These are phyloP conservation scores for Pharus latifolius DNA, from an alignment of 176 grass and related monocot genomes.

Conservation along the genomic window DNA sequence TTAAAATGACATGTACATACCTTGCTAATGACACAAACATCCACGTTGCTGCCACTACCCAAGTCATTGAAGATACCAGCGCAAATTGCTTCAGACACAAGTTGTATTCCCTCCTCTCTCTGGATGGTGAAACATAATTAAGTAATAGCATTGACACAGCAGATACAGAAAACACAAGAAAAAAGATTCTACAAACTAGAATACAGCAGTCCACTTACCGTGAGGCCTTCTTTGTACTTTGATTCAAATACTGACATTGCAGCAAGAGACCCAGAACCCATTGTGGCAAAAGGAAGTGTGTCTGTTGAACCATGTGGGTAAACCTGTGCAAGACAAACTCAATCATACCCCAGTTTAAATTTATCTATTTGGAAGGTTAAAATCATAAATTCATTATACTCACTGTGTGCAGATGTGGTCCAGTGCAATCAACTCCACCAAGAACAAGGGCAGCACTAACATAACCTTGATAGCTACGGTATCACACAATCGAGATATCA, in stretches of 20 bases:
- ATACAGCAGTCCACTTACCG: constrained; percentile 15
- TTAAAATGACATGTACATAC: neutral
- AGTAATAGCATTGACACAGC: neutral
- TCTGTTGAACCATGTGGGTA: constrained; percentile 64
- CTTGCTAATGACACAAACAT: constrained; percentile 60
- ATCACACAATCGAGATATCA: neutral
- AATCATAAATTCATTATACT: neutral
- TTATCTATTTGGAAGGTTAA: neutral
- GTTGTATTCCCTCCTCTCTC: constrained; percentile 52
- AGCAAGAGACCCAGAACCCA: constrained; percentile 63
- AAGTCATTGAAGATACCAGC: constrained; percentile 70
- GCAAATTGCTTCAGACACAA: constrained; percentile 48
- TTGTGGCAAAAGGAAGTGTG: constrained; percentile 66
- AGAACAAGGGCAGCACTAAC: constrained; percentile 78
- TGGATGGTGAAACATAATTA: neutral
- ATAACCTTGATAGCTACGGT: constrained; percentile 58
- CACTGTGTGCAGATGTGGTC: constrained; percentile 75
- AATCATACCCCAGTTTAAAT: neutral
- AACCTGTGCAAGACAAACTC: constrained; percentile 21
- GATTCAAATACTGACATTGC: constrained; percentile 64
- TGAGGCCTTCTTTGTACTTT: constrained; percentile 60
- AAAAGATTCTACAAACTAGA: neutral
- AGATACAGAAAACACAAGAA: neutral
- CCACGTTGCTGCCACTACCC: constrained; percentile 65
- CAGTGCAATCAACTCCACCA: constrained; percentile 70